Evolutionary conservation across 2,329 filamentous ascomycete genomes (phyloP).

Genomic region (Ascochyta clinopodiicola): DNA sequence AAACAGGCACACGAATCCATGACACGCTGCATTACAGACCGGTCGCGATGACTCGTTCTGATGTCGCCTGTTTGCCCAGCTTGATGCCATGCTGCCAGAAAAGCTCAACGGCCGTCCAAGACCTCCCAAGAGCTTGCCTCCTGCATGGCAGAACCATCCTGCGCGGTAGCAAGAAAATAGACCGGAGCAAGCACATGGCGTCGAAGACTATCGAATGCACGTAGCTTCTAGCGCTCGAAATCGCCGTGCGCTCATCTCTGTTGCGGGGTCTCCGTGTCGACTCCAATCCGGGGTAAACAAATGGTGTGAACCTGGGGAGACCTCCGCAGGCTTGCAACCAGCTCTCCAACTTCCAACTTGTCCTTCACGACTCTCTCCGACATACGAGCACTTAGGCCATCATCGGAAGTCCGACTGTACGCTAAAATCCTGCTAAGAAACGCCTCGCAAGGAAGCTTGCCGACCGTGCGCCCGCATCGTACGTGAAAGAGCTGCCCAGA

Average conservation of each 20-base stretch:
- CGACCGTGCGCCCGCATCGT: no score
- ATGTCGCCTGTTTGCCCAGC: not conserved
- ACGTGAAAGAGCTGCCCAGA: no score
- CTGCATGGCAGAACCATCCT: conserved; percentile 2
- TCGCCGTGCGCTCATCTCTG: not conserved
- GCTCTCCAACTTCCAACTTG: not conserved
- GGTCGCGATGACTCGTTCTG: conserved; percentile 14
- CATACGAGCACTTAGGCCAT: not conserved
- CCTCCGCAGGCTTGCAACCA: not conserved
- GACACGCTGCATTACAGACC: conserved; percentile 9
- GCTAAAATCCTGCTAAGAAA: not conserved
- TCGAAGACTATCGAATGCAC: not conserved
- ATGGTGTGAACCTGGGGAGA: not conserved
- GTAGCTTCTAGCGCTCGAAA: conserved; percentile 4
- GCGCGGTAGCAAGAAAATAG: conserved; percentile 4
- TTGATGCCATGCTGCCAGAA: conserved; percentile 7
- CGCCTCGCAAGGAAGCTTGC: no score
- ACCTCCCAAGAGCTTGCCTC: not conserved
- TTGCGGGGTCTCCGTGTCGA: conserved; percentile 8
- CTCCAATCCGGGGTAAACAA: conserved; percentile 3
- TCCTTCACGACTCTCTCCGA: not conserved
- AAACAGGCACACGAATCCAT: not conserved
- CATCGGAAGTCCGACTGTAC: not conserved
- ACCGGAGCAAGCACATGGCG: conserved; percentile 2
- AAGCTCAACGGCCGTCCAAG: conserved; percentile 6